Conservation (phyloP, 164 flowering plant species). For the Nymphaea thermarum region DNA sequence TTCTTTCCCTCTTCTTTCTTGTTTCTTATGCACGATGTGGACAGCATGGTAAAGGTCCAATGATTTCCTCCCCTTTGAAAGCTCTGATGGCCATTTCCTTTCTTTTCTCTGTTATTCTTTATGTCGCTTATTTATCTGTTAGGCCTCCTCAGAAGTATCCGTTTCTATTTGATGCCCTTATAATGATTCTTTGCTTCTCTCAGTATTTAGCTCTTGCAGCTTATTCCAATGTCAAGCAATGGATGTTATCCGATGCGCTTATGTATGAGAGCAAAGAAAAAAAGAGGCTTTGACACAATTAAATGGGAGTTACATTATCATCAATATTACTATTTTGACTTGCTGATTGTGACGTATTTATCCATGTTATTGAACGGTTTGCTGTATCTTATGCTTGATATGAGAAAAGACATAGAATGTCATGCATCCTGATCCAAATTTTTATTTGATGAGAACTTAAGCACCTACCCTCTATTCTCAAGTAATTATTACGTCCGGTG, state of each 20-base stretch:
- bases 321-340: no score
- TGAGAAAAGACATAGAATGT: no score
- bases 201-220: slow-evolving; percentile 39
- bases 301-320: no score
- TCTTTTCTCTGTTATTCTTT: slow-evolving; percentile 43
- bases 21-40: slow-evolving; percentile 29
- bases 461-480: no score
- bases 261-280: slow-evolving; percentile 9
- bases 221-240: slow-evolving; percentile 54
- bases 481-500: no score
- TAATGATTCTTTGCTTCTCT: slow-evolving; percentile 70
- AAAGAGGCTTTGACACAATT: slow-evolving; percentile 10
- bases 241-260: slow-evolving; percentile 21
- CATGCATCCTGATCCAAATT: no score
- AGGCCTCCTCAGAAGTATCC: slow-evolving; percentile 68
- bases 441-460: no score
- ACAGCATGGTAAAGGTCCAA: slow-evolving; percentile 11
- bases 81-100: slow-evolving; percentile 13
- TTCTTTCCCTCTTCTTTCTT: slow-evolving; percentile 43
- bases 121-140: slow-evolving; percentile 41
- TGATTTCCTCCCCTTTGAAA: slow-evolving; percentile 5
- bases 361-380: no score
- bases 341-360: no score
- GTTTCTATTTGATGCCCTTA: slow-evolving; percentile 75
- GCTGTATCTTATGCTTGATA: no score